Evolutionary conservation across 495 filamentous ascomycete genomes (phyloP).

Genomic region (Tuber borchii): DNA sequence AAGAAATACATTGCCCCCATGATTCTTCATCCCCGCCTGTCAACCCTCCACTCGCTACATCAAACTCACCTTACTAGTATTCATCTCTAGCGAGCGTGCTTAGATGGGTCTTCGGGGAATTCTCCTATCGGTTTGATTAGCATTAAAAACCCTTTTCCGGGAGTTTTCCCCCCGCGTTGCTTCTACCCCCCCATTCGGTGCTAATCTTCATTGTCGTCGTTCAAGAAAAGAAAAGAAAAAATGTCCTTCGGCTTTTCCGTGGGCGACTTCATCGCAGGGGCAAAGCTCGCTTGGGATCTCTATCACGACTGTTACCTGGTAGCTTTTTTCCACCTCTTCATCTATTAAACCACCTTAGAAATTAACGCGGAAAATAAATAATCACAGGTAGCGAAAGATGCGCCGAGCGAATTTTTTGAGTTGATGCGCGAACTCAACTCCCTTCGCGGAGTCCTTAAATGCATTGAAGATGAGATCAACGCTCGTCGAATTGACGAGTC

Average conservation of each 20-base stretch:
- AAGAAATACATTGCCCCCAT: neutral
- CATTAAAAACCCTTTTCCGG: neutral
- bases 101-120: neutral
- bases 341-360: neutral
- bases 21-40: neutral
- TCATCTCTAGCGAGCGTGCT: neutral
- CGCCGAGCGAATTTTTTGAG: neutral
- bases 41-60: neutral
- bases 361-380: neutral
- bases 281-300: constrained; percentile 37
- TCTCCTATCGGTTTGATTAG: neutral
- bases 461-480: neutral
- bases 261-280: constrained; percentile 41
- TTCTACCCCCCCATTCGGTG: neutral
- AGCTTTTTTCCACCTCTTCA: neutral
- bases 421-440: neutral
- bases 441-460: neutral
- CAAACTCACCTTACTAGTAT: neutral
- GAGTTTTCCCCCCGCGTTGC: neutral
- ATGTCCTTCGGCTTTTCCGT: constrained; percentile 42
- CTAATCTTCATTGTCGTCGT: neutral
- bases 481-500: neutral
- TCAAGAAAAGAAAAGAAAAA: constrained; percentile 3
- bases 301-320: constrained; percentile 31
- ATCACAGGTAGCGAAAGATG: neutral